A percentile compares a stretch with the other conserved stretches of the same genome.
These are phyloP conservation scores for Volvariella surrecta DNA, from an alignment of 1,284 basidiomycete genomes.

Conservation along the genomic window DNA sequence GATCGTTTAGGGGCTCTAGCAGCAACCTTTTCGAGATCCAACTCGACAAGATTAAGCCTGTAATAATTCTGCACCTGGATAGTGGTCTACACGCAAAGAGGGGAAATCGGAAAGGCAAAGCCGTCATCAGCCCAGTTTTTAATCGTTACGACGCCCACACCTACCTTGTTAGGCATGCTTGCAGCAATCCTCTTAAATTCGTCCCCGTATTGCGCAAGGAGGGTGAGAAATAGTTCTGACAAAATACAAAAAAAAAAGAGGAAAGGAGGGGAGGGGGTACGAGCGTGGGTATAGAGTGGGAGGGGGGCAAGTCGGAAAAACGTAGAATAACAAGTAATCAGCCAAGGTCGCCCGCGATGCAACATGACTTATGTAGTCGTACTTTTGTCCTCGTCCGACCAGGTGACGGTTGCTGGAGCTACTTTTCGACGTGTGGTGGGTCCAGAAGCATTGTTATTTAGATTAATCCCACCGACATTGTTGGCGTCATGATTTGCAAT, in stretches of 20 bases:
- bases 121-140: conserved; percentile 6
- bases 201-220: conserved; percentile 63
- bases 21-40: conserved; percentile 30
- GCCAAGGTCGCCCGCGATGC: conserved; percentile 5
- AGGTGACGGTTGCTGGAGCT: conserved; percentile 22
- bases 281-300: no score
- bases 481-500: no score
- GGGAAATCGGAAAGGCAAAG: background rate
- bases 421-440: conserved; percentile 26
- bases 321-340: conserved; percentile 2
- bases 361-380: conserved; percentile 14
- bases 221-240: conserved; percentile 49
- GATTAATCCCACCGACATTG: conserved; percentile 1
- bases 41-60: conserved; percentile 35
- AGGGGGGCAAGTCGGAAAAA: no score
- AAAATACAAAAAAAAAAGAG: conserved; percentile 17
- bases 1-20: conserved; percentile 24
- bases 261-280: background rate
- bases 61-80: conserved; percentile 72
- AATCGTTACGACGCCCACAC: conserved; percentile 8
- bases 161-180: conserved; percentile 66
- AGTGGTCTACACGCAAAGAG: conserved; percentile 40
- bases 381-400: conserved; percentile 60
- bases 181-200: conserved; percentile 72
- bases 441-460: conserved; percentile 17